Evolutionary conservation across 2,329 filamentous ascomycete genomes (phyloP), one percentile per base, ranked within the genome.

Genomic region (Stachybotrys chartarum): DNA sequence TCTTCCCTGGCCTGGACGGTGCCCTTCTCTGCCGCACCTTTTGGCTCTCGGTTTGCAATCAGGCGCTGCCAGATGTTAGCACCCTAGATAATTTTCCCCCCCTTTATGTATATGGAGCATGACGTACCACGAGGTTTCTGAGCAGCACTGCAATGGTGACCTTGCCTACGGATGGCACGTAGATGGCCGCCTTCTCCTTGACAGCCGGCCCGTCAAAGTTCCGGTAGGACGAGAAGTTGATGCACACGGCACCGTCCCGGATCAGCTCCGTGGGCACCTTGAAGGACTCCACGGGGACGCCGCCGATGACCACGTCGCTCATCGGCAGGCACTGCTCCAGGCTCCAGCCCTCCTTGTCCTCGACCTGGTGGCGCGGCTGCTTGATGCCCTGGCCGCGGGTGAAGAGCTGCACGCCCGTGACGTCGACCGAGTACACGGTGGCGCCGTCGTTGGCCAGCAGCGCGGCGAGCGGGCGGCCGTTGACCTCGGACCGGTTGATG

Each of bases 221-320:
- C 77, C 92, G 90, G 72, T 89, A 91, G 53, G 90, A 96, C 7
- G 91, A 95, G 71, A 99, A 97, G 75, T 99, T 99, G 76, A 99
- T 92, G 79, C 94, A 99, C n/a, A 96, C 90, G 32, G 90, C 92
- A 51, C 94, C 94, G 55, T 96, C 90, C 50, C 91, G 84, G 65
- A 99, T 79, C 59, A 94, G 77, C 53, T 90, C 83, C 4, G 87
- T 88, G 6, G 92, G 90, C 30, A 99, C 88, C 78, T 97, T 97
- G 81, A 88, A 99, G 58, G 80, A 83, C 60, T 96, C 88, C 30
- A 85, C 84, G 0, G 94, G 94, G 2, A 99, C 94, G 61, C 94
- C 94, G 54, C 89, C 89, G 65, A 99, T 95, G 58, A 99, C 88
- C 17, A 97, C 93, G 70, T 99, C 94, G 68, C 91, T 96, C 57